Percentiles rank a stretch among this genome's conserved stretches.
phyloP scores from a whole-genome alignment of 805 yeast genomes.

The Cyberlindnera veronae region DNA sequence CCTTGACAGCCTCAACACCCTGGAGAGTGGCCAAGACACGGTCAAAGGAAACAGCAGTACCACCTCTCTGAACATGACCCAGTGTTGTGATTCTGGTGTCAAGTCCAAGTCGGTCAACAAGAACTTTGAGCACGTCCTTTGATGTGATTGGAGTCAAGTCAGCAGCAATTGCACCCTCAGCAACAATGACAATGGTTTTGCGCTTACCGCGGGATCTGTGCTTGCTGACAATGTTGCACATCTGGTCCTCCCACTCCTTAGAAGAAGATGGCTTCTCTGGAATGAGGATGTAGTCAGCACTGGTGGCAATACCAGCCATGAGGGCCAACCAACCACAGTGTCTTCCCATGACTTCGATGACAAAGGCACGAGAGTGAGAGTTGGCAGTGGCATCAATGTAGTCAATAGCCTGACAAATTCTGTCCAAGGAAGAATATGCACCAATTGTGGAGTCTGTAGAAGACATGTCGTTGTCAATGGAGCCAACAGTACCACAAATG shows the following conservation, averaged over 20 bases:
- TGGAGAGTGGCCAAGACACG: slow-evolving; percentile 89
- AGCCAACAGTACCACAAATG: slow-evolving; percentile 93
- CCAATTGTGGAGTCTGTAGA: slow-evolving; percentile 96
- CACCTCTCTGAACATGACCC: slow-evolving; percentile 99
- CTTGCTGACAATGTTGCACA: slow-evolving; percentile 68
- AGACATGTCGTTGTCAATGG: slow-evolving; percentile 98
- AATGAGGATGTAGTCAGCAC: slow-evolving; percentile 90
- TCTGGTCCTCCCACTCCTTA: slow-evolving; percentile 73
- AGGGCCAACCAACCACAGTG: slow-evolving; percentile 99
- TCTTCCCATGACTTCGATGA: slow-evolving; percentile 98
- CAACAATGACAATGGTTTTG: slow-evolving; percentile 93
- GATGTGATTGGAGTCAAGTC: slow-evolving; percentile 79
- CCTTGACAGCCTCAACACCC: slow-evolving; percentile 96
- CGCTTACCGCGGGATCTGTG: slow-evolving; percentile 88
- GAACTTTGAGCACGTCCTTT: slow-evolving; percentile 74
- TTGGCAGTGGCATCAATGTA: slow-evolving; percentile 97
- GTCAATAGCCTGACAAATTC: slow-evolving; percentile 92
- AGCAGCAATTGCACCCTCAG: slow-evolving; percentile 93
- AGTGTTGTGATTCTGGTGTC: slow-evolving; percentile 94
- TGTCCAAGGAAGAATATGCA: slow-evolving; percentile 87
- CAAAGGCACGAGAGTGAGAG: slow-evolving; percentile 96
- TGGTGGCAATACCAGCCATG: slow-evolving; percentile 96
- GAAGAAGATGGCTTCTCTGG: slow-evolving; percentile 89
- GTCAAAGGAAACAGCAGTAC: slow-evolving; percentile 95
- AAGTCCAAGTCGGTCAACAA: slow-evolving; percentile 71